Conservation (phyloP, 2,329 filamentous ascomycete genomes). For the Rutstroemia sp. region DNA sequence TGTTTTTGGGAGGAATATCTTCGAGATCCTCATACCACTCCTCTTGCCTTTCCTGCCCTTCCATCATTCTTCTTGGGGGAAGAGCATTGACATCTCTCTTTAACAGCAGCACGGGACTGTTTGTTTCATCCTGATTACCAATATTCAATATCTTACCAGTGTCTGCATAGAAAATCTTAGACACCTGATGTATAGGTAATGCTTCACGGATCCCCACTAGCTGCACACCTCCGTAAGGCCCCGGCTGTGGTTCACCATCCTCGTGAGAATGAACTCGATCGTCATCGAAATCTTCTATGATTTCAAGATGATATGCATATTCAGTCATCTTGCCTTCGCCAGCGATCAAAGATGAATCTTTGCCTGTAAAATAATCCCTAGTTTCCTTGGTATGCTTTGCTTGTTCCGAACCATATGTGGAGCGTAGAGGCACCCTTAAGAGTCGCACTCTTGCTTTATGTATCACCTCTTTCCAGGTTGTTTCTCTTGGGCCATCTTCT, state of each 20-base stretch:
- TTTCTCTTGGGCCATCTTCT: constrained; percentile 21
- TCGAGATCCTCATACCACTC: constrained; percentile 17
- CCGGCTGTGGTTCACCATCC: constrained; percentile 44
- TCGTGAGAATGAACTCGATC: constrained; percentile 60
- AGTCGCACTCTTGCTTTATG: constrained; percentile 86
- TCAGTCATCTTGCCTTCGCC: constrained; percentile 35
- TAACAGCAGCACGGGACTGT: constrained; percentile 59
- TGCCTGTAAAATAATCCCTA: constrained; percentile 7
- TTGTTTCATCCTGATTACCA: constrained; percentile 55
- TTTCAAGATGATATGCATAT: constrained; percentile 61
- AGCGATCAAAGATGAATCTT: constrained; percentile 15
- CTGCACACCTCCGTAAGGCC: constrained; percentile 51
- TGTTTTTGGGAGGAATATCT: constrained; percentile 9
- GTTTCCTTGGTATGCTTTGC: constrained; percentile 1
- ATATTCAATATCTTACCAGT: constrained; percentile 70
- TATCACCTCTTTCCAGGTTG: constrained; percentile 93
- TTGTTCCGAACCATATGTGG: constrained; percentile 8
- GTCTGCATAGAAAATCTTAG: constrained; percentile 72
- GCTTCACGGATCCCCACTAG: constrained; percentile 59
- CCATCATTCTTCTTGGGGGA: constrained; percentile 59
- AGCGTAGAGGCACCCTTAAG: constrained; percentile 24
- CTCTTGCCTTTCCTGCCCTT: constrained; percentile 28
- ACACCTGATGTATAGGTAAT: constrained; percentile 64
- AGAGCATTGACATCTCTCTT: constrained; percentile 61
- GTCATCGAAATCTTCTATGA: constrained; percentile 66